phyloP scores from a whole-genome alignment of 306 rosid genomes.

The Dalbergia cultrata region DNA sequence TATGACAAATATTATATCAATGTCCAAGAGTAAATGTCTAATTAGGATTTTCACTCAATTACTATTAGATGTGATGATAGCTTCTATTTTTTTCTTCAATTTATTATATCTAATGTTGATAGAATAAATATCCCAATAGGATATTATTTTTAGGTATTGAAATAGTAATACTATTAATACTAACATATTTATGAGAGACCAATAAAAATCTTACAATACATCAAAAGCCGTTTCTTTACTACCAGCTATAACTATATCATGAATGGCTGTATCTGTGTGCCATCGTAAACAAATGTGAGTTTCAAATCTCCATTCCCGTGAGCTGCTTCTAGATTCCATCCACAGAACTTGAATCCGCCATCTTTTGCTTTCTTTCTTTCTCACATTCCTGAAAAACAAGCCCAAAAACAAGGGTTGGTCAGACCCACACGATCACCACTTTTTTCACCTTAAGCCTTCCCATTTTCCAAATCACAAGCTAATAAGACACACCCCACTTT shows the following conservation, averaged over 20 bases:
- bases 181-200: no score
- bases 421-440: neutral
- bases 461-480: slow-evolving; percentile 29
- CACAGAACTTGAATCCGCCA: slow-evolving; percentile 37
- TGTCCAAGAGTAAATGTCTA: no score
- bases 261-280: neutral
- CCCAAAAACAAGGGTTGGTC: neutral
- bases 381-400: neutral
- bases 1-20: no score
- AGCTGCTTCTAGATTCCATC: slow-evolving; percentile 15
- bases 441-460: neutral
- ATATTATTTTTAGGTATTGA: no score
- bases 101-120: no score
- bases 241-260: no score
- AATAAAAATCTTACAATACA: no score
- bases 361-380: neutral
- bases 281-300: neutral
- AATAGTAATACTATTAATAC: no score
- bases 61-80: no score
- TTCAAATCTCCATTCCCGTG: slow-evolving; percentile 16
- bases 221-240: neutral
- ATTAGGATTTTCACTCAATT: no score
- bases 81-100: no score
- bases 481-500: slow-evolving; percentile 22
- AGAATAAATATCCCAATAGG: no score